Evolutionary conservation across 805 yeast genomes (phyloP).

Genomic region (Sugiyamaella chiloensis): DNA sequence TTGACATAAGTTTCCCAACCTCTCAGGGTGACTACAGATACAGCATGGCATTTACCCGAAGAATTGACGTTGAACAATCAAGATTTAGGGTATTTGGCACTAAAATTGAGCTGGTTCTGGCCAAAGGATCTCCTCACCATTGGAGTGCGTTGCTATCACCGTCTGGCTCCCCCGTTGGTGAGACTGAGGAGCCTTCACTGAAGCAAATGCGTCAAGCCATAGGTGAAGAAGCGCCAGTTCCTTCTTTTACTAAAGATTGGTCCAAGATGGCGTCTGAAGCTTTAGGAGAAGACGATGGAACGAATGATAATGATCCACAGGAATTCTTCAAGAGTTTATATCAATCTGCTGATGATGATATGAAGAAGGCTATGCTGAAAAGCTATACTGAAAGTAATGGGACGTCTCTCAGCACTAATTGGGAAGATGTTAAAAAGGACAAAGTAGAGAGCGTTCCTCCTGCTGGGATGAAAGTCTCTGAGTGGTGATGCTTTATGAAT

Average conservation of each 20-base stretch:
- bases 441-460: conserved; percentile 70
- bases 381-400: conserved; percentile 92
- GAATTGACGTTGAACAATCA: conserved; percentile 47
- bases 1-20: conserved; percentile 18
- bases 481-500: conserved; percentile 27
- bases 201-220: conserved; percentile 13
- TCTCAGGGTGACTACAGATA: conserved; percentile 32
- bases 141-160: conserved; percentile 16
- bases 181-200: conserved; percentile 2
- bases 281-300: conserved; percentile 35
- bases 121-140: conserved; percentile 39
- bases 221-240: conserved; percentile 41
- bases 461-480: conserved; percentile 61
- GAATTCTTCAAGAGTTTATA: conserved; percentile 74
- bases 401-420: conserved; percentile 86
- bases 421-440: conserved; percentile 77
- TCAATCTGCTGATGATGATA: conserved; percentile 79
- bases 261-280: conserved; percentile 44
- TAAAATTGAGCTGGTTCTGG: conserved; percentile 67
- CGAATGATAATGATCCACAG: conserved; percentile 43
- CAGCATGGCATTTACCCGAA: conserved; percentile 52
- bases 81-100: conserved; percentile 57
- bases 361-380: conserved; percentile 93
- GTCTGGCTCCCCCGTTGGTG: conserved; percentile 40
- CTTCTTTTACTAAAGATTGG: conserved; percentile 67